A percentile compares a stretch with the other conserved stretches of the same genome.
phyloP scores from a whole-genome alignment of 2,329 filamentous ascomycete species.

The Colletotrichum sublineola region DNA sequence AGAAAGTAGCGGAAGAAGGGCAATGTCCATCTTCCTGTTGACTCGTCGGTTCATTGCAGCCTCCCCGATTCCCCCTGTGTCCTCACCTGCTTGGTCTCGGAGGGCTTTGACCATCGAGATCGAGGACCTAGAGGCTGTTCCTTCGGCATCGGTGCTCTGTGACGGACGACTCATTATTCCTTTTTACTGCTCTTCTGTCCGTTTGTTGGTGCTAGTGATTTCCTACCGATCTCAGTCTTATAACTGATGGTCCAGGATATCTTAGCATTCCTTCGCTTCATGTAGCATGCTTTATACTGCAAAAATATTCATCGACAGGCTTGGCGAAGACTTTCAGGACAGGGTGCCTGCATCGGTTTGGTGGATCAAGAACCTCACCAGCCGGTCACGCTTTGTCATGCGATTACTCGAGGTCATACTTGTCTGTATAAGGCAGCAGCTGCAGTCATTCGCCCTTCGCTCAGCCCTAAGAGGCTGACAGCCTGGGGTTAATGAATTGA shows the following conservation, averaged over 20 bases:
- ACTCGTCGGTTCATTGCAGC: conserved; percentile 41
- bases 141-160: conserved; percentile 27
- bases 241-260: not conserved
- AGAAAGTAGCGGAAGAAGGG: conserved; percentile 55
- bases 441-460: conserved; percentile 29
- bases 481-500: conserved; percentile 5
- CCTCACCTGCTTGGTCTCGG: conserved; percentile 3
- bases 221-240: conserved; percentile 1
- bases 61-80: not conserved
- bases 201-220: not conserved
- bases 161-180: conserved; percentile 22
- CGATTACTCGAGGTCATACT: conserved; percentile 17
- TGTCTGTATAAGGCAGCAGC: conserved; percentile 26
- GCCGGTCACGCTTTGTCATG: conserved; percentile 16
- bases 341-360: not conserved
- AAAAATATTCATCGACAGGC: not conserved
- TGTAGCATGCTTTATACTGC: conserved; percentile 24
- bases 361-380: conserved; percentile 27
- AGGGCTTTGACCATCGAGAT: conserved; percentile 20
- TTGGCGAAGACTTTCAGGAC: not conserved
- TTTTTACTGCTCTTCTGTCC: not conserved
- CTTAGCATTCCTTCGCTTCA: not conserved
- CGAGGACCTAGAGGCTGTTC: conserved; percentile 19
- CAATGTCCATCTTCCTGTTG: conserved; percentile 54
- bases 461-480: conserved; percentile 36